These are phyloP conservation scores for Pachyrhizus erosus DNA, from an alignment of 306 rosid genomes.

Conservation along the genomic window DNA sequence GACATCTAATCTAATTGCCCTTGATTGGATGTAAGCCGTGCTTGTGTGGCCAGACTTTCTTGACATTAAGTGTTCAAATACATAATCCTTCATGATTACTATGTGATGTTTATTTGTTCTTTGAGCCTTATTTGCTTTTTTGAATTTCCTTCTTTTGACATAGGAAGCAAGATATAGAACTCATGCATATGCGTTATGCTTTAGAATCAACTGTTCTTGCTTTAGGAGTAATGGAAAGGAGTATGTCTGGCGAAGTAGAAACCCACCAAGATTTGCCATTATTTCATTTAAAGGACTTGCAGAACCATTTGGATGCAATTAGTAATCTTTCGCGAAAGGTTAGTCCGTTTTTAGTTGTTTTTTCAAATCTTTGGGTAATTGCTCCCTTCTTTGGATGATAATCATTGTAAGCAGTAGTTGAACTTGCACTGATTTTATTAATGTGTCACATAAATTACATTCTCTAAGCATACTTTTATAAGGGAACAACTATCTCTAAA, in stretches of 20 bases:
- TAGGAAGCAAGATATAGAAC: constrained; percentile 96
- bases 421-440: too few species aligned
- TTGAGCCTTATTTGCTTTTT: constrained; percentile 27
- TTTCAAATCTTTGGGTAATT: constrained; percentile 36
- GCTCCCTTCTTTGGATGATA: constrained; percentile 45
- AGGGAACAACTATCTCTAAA: too few species aligned
- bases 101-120: constrained; percentile 23
- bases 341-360: constrained; percentile 39
- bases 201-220: constrained; percentile 89
- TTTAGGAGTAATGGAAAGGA: constrained; percentile 81
- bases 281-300: constrained; percentile 75
- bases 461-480: too few species aligned
- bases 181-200: constrained; percentile 97
- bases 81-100: constrained; percentile 7
- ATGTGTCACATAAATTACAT: too few species aligned
- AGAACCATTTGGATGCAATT: constrained; percentile 87
- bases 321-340: constrained; percentile 92
- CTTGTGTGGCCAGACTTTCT: constrained; percentile 23
- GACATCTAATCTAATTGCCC: not conserved
- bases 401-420: constrained; percentile 29
- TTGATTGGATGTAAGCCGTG: not conserved
- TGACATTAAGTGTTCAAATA: constrained; percentile 37
- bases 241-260: constrained; percentile 58
- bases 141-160: constrained; percentile 47
- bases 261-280: constrained; percentile 62